Evolutionary conservation across 2,329 filamentous ascomycete species (phyloP).

Genomic region (Phialophora expanda): DNA sequence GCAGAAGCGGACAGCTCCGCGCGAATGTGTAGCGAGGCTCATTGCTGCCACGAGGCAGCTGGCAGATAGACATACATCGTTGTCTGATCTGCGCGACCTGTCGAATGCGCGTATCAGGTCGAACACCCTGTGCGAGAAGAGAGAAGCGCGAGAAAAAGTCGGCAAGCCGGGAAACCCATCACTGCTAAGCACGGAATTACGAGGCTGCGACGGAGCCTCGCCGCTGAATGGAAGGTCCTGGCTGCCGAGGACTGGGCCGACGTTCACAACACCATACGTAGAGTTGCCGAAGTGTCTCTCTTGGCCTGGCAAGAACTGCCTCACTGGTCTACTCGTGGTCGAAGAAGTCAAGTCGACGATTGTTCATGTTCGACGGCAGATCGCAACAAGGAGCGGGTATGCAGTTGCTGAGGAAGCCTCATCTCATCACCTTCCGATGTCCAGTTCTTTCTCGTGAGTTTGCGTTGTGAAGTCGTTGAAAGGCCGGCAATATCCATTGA

Average conservation of each 20-base stretch:
- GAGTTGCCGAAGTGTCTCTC: background rate
- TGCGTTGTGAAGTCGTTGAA: too few species aligned
- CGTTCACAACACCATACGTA: background rate
- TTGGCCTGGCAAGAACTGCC: background rate
- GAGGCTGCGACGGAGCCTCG: background rate
- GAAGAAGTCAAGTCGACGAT: too few species aligned
- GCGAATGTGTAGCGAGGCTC: background rate
- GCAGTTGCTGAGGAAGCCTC: too few species aligned
- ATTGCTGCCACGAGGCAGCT: background rate
- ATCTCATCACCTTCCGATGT: too few species aligned
- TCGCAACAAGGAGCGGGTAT: too few species aligned
- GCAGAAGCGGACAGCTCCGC: background rate
- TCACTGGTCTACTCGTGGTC: background rate
- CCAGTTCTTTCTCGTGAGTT: too few species aligned
- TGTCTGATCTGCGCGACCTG: background rate
- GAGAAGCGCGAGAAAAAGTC: background rate
- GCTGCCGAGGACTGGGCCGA: background rate
- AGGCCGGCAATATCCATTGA: too few species aligned
- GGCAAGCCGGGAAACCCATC: background rate
- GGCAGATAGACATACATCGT: background rate
- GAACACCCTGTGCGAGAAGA: background rate
- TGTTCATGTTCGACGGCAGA: too few species aligned
- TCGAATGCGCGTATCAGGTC: background rate
- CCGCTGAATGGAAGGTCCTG: background rate
- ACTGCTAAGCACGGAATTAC: background rate